phyloP scores from a whole-genome alignment of 805 yeast genomes.

The Wickerhamiella parazyma region DNA sequence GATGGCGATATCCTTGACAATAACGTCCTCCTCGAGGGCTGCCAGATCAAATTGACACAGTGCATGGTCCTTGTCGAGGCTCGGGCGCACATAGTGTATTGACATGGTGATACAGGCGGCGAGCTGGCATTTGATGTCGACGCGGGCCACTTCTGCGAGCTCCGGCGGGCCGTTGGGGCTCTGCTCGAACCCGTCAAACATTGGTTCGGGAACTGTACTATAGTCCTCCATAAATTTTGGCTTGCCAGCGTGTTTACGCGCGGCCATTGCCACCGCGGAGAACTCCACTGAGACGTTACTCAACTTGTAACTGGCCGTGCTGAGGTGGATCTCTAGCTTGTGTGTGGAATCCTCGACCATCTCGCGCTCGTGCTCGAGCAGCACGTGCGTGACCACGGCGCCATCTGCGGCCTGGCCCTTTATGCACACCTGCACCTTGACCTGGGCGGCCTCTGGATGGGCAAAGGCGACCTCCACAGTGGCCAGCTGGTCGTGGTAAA shows the following conservation, averaged over 20 bases:
- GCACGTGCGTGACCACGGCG: background rate
- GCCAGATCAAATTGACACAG: conserved; percentile 19
- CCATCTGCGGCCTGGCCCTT: background rate
- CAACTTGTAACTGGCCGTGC: no score
- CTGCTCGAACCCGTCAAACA: background rate
- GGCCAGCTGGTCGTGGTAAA: conserved; percentile 1
- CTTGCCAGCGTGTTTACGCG: background rate
- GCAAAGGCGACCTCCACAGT: background rate
- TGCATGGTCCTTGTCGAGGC: conserved; percentile 18
- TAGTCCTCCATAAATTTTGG: background rate
- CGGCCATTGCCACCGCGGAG: background rate
- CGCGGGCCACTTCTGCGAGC: conserved; percentile 12
- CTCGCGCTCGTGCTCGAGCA: background rate
- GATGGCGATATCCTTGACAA: conserved; percentile 9
- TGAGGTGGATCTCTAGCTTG: background rate
- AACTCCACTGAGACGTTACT: background rate
- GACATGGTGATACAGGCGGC: conserved; percentile 17
- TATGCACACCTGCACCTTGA: background rate
- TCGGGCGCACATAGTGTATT: conserved; percentile 18
- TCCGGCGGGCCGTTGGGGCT: background rate
- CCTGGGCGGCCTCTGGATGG: background rate
- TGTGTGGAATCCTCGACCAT: background rate
- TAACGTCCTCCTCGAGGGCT: conserved; percentile 10
- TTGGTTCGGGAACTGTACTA: no score
- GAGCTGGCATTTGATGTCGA: conserved; percentile 11